Conservation (phyloP, 768 basidiomycete species). For the Calocera viscosa region DNA sequence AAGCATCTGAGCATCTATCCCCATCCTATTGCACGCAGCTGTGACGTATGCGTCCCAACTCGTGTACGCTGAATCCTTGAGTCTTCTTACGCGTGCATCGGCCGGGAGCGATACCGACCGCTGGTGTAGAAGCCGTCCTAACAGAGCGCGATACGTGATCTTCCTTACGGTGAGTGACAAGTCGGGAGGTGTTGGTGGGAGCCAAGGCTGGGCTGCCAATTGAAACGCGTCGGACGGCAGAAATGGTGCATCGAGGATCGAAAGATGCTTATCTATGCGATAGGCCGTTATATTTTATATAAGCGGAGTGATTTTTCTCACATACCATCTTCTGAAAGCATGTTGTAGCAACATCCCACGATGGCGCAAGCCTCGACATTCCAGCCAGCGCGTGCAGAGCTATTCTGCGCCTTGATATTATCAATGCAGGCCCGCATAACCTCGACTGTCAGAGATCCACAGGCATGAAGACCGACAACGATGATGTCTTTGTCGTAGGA, state of each 20-base stretch:
- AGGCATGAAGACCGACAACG: conserved; percentile 16
- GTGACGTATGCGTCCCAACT: not conserved
- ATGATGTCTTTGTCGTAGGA: not conserved
- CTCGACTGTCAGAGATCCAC: conserved; percentile 16
- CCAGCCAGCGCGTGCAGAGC: not conserved
- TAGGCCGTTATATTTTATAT: no score
- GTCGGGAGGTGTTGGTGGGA: not conserved
- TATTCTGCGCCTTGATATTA: not conserved
- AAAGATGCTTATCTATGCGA: not conserved
- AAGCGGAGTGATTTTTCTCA: no score
- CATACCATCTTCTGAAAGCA: not conserved
- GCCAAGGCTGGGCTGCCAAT: not conserved
- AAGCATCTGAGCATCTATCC: not conserved
- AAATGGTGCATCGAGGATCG: not conserved
- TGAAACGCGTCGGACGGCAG: not conserved
- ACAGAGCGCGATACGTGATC: not conserved
- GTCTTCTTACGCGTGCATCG: not conserved
- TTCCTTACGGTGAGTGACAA: not conserved
- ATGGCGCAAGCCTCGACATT: not conserved
- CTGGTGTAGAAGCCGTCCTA: not conserved
- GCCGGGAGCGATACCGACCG: not conserved
- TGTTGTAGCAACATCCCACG: conserved; percentile 4
- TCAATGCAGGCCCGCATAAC: conserved; percentile 15
- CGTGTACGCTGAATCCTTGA: not conserved
- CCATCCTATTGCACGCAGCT: not conserved